Evolutionary conservation across 208 protist genomes (phyloP).

Genomic region (Acanthamoeba divionensis): DNA sequence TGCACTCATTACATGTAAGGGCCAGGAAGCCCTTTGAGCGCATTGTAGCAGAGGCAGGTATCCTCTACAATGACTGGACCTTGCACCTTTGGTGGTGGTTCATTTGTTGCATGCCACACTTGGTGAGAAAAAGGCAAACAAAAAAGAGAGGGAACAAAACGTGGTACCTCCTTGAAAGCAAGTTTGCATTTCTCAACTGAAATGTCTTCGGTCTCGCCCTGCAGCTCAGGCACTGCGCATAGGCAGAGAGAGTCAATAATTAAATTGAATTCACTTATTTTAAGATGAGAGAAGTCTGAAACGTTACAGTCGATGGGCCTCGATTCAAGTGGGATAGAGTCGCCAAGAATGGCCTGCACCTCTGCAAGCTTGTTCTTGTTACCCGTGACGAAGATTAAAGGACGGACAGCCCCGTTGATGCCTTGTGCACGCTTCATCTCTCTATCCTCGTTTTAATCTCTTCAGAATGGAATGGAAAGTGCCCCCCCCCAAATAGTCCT

Average conservation of each 20-base stretch:
- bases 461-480: no score
- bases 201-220: slow-evolving; percentile 89
- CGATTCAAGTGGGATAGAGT: slow-evolving; percentile 67
- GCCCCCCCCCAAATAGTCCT: no score
- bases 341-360: slow-evolving; percentile 84
- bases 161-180: slow-evolving; percentile 78
- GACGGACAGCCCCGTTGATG: neutral
- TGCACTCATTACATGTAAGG: slow-evolving; percentile 95
- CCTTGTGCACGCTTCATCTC: slow-evolving; percentile 8
- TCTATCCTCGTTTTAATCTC: no score
- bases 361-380: slow-evolving; percentile 96
- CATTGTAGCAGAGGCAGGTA: slow-evolving; percentile 95
- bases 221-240: slow-evolving; percentile 90
- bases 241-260: neutral
- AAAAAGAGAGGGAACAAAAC: neutral
- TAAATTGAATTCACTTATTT: neutral
- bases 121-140: neutral
- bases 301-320: slow-evolving; percentile 77
- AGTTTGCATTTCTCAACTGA: slow-evolving; percentile 89
- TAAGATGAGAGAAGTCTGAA: neutral
- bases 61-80: slow-evolving; percentile 94
- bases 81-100: slow-evolving; percentile 51
- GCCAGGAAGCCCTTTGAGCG: slow-evolving; percentile 91
- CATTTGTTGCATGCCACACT: neutral
- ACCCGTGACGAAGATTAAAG: slow-evolving; percentile 90